These are phyloP conservation scores for Diplodia corticola DNA, from an alignment of 2,329 filamentous ascomycete genomes.

Conservation along the genomic window DNA sequence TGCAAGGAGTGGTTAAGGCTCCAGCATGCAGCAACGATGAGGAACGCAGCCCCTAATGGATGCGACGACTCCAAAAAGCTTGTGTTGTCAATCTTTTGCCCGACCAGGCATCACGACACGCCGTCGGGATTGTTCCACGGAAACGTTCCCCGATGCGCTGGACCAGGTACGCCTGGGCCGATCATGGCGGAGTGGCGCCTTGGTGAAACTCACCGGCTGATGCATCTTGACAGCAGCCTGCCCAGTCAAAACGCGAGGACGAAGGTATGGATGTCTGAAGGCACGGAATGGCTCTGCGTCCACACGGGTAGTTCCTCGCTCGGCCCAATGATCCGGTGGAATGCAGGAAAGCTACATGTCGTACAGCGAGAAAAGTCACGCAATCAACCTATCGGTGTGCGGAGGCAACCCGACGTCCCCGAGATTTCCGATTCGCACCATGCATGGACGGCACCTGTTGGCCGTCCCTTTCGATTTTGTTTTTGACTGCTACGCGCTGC, in stretches of 20 bases:
- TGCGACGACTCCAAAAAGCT: neutral
- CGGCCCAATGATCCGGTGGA: neutral
- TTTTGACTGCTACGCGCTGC: neutral
- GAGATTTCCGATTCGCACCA: constrained; percentile 11
- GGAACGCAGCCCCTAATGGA: neutral
- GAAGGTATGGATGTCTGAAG: neutral
- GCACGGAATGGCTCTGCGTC: neutral
- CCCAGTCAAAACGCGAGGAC: neutral
- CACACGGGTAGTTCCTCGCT: neutral
- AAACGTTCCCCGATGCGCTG: neutral
- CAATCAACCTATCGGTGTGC: constrained; percentile 9
- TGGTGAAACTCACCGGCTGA: neutral
- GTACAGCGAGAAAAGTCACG: neutral
- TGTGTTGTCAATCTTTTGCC: neutral
- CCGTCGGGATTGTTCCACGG: neutral
- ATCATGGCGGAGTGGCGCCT: neutral
- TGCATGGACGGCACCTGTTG: neutral
- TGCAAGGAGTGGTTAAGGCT: neutral
- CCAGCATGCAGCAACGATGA: neutral
- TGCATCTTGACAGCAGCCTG: neutral
- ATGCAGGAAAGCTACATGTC: constrained; percentile 12
- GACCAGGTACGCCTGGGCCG: neutral
- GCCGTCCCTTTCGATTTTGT: neutral
- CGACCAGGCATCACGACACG: neutral
- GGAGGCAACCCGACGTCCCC: constrained; percentile 1